Percentiles rank a stretch among this genome's conserved stretches.
Conservation (phyloP, 106 monocot genomes). For the Dendrobium chrysotoxum region DNA sequence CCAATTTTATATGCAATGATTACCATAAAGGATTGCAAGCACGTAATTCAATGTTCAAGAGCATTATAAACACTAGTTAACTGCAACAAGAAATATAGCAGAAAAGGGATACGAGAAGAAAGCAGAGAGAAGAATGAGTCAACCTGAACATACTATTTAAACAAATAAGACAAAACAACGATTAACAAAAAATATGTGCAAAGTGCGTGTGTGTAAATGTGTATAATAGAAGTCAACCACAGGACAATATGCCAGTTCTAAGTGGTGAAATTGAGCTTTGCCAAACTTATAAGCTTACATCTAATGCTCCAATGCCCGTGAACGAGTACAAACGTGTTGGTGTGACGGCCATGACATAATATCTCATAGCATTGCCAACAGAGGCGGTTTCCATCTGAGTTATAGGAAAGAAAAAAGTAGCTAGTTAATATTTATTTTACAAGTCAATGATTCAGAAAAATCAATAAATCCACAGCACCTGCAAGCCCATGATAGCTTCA, state of each 20-base stretch:
- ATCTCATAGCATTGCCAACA: constrained; percentile 55
- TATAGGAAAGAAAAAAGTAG: constrained; percentile 3
- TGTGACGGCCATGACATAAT: constrained; percentile 98
- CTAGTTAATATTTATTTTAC: constrained; percentile 5
- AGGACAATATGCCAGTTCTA: not conserved
- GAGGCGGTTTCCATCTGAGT: constrained; percentile 88
- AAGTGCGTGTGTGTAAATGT: too few species aligned
- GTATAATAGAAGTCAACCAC: not conserved
- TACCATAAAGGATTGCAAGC: not conserved
- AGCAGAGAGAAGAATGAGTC: not conserved
- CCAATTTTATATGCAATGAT: not conserved
- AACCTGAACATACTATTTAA: not conserved
- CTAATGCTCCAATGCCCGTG: constrained; percentile 86
- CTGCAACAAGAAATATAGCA: not conserved
- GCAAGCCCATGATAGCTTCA: constrained; percentile 86
- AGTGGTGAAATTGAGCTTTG: not conserved
- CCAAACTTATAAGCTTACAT: constrained; percentile 37
- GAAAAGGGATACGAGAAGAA: not conserved
- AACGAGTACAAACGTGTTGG: constrained; percentile 93
- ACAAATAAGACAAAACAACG: not conserved
- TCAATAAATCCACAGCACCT: constrained; percentile 33
- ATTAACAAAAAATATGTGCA: not conserved
- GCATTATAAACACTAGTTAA: not conserved
- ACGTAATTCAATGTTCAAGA: not conserved
- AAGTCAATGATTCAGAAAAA: not conserved